A percentile compares a stretch with the other conserved stretches of the same genome.
phyloP scores from a whole-genome alignment of 768 basidiomycete species.

The Tricholoma saponaceum region DNA sequence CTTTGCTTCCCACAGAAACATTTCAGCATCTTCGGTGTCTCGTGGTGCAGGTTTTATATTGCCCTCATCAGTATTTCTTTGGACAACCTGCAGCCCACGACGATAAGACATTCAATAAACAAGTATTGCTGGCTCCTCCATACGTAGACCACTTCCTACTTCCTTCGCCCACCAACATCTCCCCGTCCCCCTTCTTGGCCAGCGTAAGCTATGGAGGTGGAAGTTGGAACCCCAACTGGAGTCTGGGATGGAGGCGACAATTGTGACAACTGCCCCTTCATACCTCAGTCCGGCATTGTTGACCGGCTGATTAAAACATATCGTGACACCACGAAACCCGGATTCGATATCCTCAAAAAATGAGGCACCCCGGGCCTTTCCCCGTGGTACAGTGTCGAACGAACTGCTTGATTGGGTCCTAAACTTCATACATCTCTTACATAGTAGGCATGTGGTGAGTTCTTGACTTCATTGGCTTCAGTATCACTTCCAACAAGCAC shows the following conservation, averaged over 20 bases:
- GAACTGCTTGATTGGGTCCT: too few relatives aligned
- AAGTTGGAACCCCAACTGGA: too few relatives aligned
- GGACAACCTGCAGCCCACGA: neutral
- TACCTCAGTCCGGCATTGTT: too few relatives aligned
- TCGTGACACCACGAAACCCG: too few relatives aligned
- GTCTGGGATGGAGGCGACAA: too few relatives aligned
- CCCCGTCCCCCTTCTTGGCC: conserved; percentile 71
- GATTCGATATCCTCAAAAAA: conserved; percentile 65
- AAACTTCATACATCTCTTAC: conserved; percentile 79
- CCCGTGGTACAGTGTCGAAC: conserved; percentile 77
- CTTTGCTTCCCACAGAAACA: too few relatives aligned
- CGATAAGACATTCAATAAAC: conserved; percentile 16
- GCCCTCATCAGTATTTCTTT: neutral
- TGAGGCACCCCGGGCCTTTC: conserved; percentile 88
- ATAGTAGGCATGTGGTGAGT: conserved; percentile 68
- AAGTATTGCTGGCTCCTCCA: conserved; percentile 41
- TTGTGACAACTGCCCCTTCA: conserved; percentile 67
- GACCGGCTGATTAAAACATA: too few relatives aligned
- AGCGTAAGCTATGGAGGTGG: conserved; percentile 71
- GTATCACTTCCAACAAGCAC: neutral
- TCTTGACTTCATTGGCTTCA: neutral
- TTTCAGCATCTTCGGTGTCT: too few relatives aligned
- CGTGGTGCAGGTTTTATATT: too few relatives aligned
- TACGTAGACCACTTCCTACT: conserved; percentile 76
- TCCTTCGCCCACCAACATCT: conserved; percentile 68